These are phyloP conservation scores for Parascedosporium putredinis DNA, from an alignment of 2,329 filamentous ascomycete genomes.

Conservation along the genomic window DNA sequence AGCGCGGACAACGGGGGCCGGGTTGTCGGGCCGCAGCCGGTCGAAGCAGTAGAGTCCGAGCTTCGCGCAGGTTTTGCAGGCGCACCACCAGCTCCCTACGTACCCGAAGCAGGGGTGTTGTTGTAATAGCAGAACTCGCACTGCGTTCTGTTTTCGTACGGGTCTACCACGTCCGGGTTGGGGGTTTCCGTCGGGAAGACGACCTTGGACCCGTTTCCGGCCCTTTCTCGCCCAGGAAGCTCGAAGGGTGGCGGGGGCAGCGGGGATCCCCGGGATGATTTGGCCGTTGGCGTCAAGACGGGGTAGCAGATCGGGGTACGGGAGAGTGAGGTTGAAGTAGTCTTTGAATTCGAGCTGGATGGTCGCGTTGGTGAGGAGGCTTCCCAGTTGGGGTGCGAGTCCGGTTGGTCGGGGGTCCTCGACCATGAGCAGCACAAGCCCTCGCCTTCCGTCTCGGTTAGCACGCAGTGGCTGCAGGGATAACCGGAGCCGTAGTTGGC, in stretches of 20 bases:
- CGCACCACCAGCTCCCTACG: not conserved
- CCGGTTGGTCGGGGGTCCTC: not conserved
- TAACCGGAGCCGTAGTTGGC: not conserved
- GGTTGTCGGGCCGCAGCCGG: not conserved
- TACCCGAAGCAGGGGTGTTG: not conserved
- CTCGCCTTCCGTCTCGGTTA: not conserved
- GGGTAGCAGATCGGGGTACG: not conserved
- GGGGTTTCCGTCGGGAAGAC: not conserved
- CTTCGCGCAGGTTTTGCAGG: conserved; percentile 10
- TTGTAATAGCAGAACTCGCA: conserved; percentile 8
- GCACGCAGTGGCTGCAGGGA: not conserved
- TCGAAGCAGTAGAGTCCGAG: conserved; percentile 11
- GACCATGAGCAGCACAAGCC: not conserved
- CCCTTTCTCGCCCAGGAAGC: not conserved
- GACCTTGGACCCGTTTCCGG: not conserved
- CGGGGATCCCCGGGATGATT: not conserved
- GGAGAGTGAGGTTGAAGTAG: conserved; percentile 1
- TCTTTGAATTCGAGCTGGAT: not conserved
- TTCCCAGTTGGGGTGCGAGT: not conserved
- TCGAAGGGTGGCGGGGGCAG: too few species aligned
- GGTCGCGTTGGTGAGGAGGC: not conserved
- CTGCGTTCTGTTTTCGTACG: not conserved
- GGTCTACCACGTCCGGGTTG: not conserved
- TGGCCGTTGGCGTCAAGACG: not conserved
- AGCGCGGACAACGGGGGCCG: not conserved